Percentiles rank a stretch among this genome's conserved stretches.
phyloP scores from a whole-genome alignment of 495 filamentous ascomycete species.

The Penicillium soppii region DNA sequence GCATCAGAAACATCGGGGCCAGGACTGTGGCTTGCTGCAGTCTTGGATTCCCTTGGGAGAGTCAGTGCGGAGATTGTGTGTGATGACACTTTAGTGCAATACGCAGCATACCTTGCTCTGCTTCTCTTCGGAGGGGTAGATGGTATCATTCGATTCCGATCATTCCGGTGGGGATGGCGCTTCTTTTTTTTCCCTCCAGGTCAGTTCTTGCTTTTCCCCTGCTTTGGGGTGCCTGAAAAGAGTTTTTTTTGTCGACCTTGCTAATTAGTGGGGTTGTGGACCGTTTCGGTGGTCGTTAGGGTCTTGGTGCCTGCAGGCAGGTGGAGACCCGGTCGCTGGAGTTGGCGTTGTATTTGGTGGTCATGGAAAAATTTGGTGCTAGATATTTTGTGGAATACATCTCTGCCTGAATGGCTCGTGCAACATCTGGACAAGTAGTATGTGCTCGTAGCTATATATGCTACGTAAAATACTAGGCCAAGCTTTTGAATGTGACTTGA shows the following conservation, averaged over 20 bases:
- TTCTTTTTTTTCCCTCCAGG: conserved; percentile 64
- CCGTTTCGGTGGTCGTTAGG: conserved; percentile 13
- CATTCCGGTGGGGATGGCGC: conserved; percentile 84
- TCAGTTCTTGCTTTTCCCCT: conserved; percentile 44
- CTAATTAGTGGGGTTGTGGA: conserved; percentile 38
- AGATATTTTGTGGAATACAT: no score
- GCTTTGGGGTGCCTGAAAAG: conserved; percentile 28
- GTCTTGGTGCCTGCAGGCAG: conserved; percentile 7
- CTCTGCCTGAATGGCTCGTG: neutral
- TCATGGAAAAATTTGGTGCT: neutral
- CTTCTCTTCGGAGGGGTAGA: conserved; percentile 31
- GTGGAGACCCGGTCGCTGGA: neutral
- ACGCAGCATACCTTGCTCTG: conserved; percentile 75
- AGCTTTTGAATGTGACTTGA: neutral
- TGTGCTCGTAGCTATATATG: no score
- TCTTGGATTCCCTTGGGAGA: conserved; percentile 68
- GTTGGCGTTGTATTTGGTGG: neutral
- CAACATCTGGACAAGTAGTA: no score
- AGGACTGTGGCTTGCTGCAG: neutral
- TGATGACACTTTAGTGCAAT: conserved; percentile 97
- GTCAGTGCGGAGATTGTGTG: conserved; percentile 93
- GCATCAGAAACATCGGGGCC: conserved; percentile 93
- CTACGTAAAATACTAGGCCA: neutral
- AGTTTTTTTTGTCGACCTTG: conserved; percentile 30
- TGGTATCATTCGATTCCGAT: conserved; percentile 99